Evolutionary conservation across 306 rosid species (phyloP).

Genomic region (Corylus americana): DNA sequence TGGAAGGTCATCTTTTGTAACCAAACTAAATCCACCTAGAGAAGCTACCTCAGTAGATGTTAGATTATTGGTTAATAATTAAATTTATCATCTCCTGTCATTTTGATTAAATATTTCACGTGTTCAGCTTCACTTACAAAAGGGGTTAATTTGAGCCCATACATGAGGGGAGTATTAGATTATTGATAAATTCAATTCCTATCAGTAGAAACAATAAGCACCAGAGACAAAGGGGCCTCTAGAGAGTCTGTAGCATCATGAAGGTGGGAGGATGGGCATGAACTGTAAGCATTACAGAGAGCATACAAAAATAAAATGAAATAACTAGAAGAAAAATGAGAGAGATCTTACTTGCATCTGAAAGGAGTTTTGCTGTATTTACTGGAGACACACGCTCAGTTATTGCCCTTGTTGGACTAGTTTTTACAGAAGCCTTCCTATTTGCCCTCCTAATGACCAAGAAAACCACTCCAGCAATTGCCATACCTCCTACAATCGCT

Average conservation of each 20-base stretch:
- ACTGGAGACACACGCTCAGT: constrained; percentile 54
- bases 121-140: too few species aligned
- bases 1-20: background rate
- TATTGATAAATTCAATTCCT: too few species aligned
- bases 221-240: background rate
- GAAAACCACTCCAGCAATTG: constrained; percentile 59
- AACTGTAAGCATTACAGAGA: background rate
- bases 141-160: too few species aligned
- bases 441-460: constrained; percentile 42
- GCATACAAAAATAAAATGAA: background rate
- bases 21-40: background rate
- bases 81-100: too few species aligned
- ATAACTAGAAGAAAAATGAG: constrained; percentile 26
- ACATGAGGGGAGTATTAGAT: too few species aligned
- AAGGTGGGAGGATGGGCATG: background rate
- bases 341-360: constrained; percentile 80
- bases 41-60: background rate
- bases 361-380: constrained; percentile 80
- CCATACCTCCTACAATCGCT: constrained; percentile 47
- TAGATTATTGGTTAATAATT: too few species aligned
- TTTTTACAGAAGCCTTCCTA: constrained; percentile 33
- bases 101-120: too few species aligned
- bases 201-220: background rate
- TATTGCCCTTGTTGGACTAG: constrained; percentile 44
- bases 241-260: background rate